Evolutionary conservation across 208 protist genomes (phyloP), one percentile per base, ranked within the genome.

Genomic region (Acanthamoeba culbertsoni): DNA sequence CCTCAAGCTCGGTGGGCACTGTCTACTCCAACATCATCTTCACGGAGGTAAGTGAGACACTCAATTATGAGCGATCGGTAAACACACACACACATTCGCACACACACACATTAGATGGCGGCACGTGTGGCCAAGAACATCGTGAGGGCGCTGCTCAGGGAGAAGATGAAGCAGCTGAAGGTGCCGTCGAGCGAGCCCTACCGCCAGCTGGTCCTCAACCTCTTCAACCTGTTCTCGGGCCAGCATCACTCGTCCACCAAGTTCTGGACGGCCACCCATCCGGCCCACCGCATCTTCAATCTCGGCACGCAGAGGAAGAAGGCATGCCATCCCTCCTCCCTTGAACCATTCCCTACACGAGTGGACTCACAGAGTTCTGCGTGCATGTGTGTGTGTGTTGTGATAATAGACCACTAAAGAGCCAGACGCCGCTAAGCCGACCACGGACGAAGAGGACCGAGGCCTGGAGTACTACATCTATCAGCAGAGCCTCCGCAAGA

Each of bases 91-190:
- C 7, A 14, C 3, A 14, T 62, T n/a, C 3, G 23, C 53, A 14
- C 53, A 5, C 53, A 26, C 53, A 62, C 53, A 26, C 55, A 33
- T 20, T 37, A 93, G 90, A 93, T 93, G 90, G 90, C 68, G 0
- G 62, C 90, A 0, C 90, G 90, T n/a, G 90, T 93, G 43, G 40
- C 8, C 71, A 93, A 93, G 35, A 93, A 93, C 42, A 65, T 93
- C 10, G 48, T 93, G 26, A 0, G 90, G 0, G 68, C 90, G 0
- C 71, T 93, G 2, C 40, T 86, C 31, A 5, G 90, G 0, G 48
- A 93, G 20, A 93, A 93, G 90, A 93, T 86, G 90, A 79, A 93
- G 40, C 42, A 93, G 53, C 46, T 93, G 1, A 79, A 84, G 51
- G 68, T 65, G 28, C 90, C 90, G 35, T 86, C 68, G 2, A 65